Conservation (phyloP, 2,329 filamentous ascomycete species). For the Penicillium sp. region DNA sequence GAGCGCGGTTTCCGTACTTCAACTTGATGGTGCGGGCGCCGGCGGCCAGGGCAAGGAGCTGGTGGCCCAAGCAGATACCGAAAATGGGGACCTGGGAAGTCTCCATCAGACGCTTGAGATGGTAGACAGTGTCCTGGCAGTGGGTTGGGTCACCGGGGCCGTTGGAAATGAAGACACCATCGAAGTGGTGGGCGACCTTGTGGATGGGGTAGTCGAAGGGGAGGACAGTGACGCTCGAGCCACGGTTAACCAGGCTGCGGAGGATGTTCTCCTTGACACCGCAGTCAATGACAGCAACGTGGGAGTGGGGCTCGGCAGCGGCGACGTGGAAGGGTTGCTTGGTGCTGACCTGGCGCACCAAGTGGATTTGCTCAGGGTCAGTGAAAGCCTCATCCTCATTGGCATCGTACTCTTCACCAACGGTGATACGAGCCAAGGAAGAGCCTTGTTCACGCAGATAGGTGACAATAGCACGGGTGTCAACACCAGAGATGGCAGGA, state of each 20-base stretch:
- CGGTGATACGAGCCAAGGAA: constrained; percentile 87
- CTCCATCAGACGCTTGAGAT: constrained; percentile 87
- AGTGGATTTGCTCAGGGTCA: constrained; percentile 93
- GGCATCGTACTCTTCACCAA: constrained; percentile 97
- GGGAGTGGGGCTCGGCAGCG: constrained; percentile 76
- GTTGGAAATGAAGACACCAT: constrained; percentile 98
- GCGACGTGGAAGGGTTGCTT: constrained; percentile 97
- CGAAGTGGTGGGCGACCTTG: constrained; percentile 96
- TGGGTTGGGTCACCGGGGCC: constrained; percentile 97
- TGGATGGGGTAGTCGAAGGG: constrained; percentile 97
- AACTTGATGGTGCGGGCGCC: constrained; percentile 93
- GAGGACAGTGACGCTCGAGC: constrained; percentile 89
- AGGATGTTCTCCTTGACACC: constrained; percentile 99
- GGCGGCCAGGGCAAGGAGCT: constrained; percentile 85
- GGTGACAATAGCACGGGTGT: constrained; percentile 95
- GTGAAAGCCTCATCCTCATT: constrained; percentile 96
- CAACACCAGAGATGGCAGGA: constrained; percentile 92
- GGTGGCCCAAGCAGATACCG: constrained; percentile 97
- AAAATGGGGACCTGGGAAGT: constrained; percentile 88
- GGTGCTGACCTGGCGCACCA: constrained; percentile 94
- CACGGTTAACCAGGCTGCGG: constrained; percentile 85
- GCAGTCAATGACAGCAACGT: constrained; percentile 94
- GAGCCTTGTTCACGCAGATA: constrained; percentile 94
- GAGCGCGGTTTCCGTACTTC: constrained; percentile 98
- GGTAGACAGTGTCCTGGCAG: constrained; percentile 91